Conservation (phyloP, 345 rosid genomes). For the Acer negundo region DNA sequence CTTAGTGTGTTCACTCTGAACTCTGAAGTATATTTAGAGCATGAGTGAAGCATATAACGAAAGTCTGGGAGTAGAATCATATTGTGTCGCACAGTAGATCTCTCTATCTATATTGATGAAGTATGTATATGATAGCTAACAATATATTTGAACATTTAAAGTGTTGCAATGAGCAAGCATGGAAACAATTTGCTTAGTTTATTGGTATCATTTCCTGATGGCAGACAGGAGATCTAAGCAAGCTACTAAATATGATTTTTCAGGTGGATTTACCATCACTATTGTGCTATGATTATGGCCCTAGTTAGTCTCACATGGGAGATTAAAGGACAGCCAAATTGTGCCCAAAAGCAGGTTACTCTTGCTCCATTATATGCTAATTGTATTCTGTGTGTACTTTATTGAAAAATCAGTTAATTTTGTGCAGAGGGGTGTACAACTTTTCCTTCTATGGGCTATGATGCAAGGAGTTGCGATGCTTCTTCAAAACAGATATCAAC, state of each 20-base stretch:
- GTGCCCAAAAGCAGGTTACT: constrained; percentile 88
- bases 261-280: constrained; percentile 99
- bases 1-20: neutral
- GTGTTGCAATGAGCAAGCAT: neutral
- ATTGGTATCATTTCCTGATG: neutral
- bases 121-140: neutral
- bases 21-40: neutral
- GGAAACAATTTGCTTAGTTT: neutral
- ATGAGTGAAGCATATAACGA: neutral
- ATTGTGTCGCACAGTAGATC: neutral
- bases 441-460: constrained; percentile 99
- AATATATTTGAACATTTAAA: neutral
- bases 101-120: neutral
- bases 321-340: constrained; percentile 95
- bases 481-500: constrained; percentile 96
- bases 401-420: constrained; percentile 16
- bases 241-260: constrained; percentile 27
- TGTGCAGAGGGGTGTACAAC: constrained; percentile 94
- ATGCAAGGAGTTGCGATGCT: constrained; percentile 99
- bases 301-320: constrained; percentile 99
- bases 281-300: constrained; percentile 94
- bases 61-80: constrained; percentile 1
- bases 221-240: constrained; percentile 10
- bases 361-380: constrained; percentile 21
- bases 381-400: constrained; percentile 4